Evolutionary conservation across 148 eudicot genomes (phyloP).

Genomic region (Rheum nobile): DNA sequence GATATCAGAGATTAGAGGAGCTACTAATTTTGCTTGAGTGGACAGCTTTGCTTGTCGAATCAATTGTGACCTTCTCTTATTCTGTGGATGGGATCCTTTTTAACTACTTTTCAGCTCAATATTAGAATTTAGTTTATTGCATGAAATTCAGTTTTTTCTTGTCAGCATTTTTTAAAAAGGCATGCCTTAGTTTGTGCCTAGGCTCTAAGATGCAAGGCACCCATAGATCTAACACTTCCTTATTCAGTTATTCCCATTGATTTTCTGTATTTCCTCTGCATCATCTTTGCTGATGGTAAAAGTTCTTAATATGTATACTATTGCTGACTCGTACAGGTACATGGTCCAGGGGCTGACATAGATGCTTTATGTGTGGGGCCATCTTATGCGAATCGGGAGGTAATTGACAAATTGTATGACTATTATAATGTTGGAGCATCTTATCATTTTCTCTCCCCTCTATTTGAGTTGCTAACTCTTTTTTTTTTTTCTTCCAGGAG

Average conservation of each 20-base stretch:
- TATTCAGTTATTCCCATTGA: not conserved
- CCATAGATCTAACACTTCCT: not conserved
- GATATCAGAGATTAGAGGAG: not conserved
- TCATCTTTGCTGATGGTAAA: not conserved
- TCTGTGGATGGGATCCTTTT: not conserved
- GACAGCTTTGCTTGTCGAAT: not conserved
- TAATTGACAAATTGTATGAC: slow-evolving; percentile 8
- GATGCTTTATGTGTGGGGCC: slow-evolving; percentile 85
- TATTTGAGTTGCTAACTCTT: not conserved
- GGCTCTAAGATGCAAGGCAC: not conserved
- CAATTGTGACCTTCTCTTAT: not conserved
- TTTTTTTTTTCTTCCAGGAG: slow-evolving; percentile 27
- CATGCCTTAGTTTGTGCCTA: not conserved
- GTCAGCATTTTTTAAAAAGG: too few species aligned
- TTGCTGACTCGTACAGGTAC: slow-evolving; percentile 30
- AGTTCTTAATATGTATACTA: not conserved
- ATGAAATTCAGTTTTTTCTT: too few species aligned
- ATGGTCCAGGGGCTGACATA: slow-evolving; percentile 85
- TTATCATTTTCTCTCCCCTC: not conserved
- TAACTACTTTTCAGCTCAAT: not conserved
- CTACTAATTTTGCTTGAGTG: not conserved
- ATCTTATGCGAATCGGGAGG: slow-evolving; percentile 75
- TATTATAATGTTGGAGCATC: not conserved
- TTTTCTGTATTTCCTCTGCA: not conserved
- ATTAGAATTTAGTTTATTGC: not conserved